Conservation (phyloP, 2,329 filamentous ascomycete genomes). For the Microsporum audouinii region DNA sequence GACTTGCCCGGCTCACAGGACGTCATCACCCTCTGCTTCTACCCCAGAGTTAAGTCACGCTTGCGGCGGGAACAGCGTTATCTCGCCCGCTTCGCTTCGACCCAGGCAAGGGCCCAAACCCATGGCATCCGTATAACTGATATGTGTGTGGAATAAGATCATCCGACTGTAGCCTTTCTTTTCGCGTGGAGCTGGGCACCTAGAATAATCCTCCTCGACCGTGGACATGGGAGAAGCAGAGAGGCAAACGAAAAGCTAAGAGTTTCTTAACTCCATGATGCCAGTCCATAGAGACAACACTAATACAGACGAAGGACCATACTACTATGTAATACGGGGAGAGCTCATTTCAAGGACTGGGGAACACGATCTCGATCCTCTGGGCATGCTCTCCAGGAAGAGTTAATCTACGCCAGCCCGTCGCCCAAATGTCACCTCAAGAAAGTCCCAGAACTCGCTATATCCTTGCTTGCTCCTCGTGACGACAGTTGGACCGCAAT, state of each 20-base stretch:
- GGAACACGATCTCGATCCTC: not conserved
- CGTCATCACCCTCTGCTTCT: not conserved
- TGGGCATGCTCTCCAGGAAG: not conserved
- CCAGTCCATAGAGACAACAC: not conserved
- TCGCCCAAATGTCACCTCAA: not conserved
- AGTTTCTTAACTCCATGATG: not conserved
- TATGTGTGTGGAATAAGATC: constrained; percentile 13
- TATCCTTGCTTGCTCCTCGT: not conserved
- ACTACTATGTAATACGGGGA: not conserved
- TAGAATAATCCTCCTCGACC: constrained; percentile 22
- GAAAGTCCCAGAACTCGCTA: not conserved
- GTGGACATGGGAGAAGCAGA: not conserved
- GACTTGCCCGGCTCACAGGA: not conserved
- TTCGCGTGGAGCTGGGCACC: constrained; percentile 39
- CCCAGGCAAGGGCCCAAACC: not conserved
- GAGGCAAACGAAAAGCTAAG: not conserved
- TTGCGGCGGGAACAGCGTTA: not conserved
- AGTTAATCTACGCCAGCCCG: not conserved
- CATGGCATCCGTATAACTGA: not conserved
- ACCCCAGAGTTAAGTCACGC: not conserved
- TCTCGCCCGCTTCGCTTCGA: not conserved
- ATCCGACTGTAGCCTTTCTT: constrained; percentile 36
- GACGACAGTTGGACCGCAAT: not conserved
- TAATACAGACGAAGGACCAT: not conserved
- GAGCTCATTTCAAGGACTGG: not conserved